These are phyloP conservation scores for Cytospora paraplurivora DNA, from an alignment of 2,329 filamentous ascomycete genomes.

Conservation along the genomic window DNA sequence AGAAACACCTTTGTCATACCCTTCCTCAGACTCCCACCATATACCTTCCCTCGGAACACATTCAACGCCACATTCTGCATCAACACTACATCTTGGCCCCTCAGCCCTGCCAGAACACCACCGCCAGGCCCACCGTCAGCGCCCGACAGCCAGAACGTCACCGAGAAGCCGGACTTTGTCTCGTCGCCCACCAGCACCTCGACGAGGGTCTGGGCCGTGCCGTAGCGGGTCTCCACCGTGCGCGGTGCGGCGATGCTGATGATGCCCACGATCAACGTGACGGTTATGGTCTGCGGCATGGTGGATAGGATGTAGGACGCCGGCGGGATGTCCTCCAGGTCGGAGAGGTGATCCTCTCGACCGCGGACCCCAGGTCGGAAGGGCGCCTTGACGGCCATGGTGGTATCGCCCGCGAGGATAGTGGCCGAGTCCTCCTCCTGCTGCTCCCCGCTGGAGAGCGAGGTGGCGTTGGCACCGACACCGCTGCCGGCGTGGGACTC, in stretches of 20 bases:
- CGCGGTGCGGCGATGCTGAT: conserved; percentile 71
- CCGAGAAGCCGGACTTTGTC: conserved; percentile 74
- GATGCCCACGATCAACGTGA: conserved; percentile 79
- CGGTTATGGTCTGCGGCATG: conserved; percentile 76
- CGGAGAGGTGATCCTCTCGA: conserved; percentile 53
- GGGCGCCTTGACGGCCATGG: conserved; percentile 31
- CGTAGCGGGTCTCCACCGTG: conserved; percentile 67
- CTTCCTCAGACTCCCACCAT: conserved; percentile 78
- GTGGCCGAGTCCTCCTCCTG: conserved; percentile 30
- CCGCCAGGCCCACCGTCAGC: conserved; percentile 39
- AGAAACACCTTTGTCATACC: conserved; percentile 71
- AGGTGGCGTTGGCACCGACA: conserved; percentile 18
- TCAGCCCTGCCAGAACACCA: conserved; percentile 48
- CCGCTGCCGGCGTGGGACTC: conserved; percentile 44
- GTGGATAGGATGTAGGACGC: conserved; percentile 67
- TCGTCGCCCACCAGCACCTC: conserved; percentile 85
- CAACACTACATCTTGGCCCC: conserved; percentile 75
- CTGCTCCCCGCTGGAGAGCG: background rate
- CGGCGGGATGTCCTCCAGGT: conserved; percentile 71
- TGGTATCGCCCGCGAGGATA: conserved; percentile 33
- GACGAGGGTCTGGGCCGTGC: conserved; percentile 64
- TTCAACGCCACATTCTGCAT: conserved; percentile 78
- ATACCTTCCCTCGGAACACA: conserved; percentile 74
- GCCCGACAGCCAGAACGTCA: conserved; percentile 77
- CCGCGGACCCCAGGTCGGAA: conserved; percentile 31